Conservation (phyloP, 495 filamentous ascomycete species). For the Evansstolkia leycettana region DNA sequence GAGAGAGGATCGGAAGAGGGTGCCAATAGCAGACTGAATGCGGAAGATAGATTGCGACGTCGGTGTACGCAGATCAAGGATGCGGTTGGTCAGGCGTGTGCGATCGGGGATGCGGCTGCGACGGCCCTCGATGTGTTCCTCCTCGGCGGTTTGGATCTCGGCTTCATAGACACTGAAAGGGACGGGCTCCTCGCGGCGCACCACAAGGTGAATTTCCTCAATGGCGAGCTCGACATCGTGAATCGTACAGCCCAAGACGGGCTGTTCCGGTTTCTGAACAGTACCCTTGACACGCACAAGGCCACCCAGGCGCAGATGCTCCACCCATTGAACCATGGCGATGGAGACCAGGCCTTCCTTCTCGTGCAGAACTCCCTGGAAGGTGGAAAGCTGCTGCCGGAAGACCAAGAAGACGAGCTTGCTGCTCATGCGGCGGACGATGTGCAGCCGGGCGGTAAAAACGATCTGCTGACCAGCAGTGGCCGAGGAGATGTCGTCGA, state of each 20-base stretch:
- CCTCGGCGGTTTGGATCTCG: conserved; percentile 36
- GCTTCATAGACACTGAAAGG: conserved; percentile 55
- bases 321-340: conserved; percentile 54
- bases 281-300: conserved; percentile 53
- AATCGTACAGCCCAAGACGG: conserved; percentile 42
- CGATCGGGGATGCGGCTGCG: conserved; percentile 52
- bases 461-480: conserved; percentile 56
- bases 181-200: conserved; percentile 41
- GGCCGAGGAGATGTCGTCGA: conserved; percentile 40
- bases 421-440: conserved; percentile 70
- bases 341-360: conserved; percentile 36
- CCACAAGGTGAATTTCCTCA: conserved; percentile 41
- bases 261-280: conserved; percentile 45
- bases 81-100: conserved; percentile 68
- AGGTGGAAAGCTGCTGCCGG: conserved; percentile 62
- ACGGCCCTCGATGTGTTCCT: conserved; percentile 32
- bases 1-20: conserved; percentile 66
- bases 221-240: conserved; percentile 43
- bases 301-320: conserved; percentile 58
- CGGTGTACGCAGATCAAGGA: conserved; percentile 77
- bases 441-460: conserved; percentile 76
- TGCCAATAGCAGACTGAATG: conserved; percentile 56
- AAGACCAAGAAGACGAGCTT: conserved; percentile 87
- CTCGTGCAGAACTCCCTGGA: conserved; percentile 63
- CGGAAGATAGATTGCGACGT: conserved; percentile 84